phyloP scores from a whole-genome alignment of 192 early-diverging fungal species.

The Backusella parvicylindrica region DNA sequence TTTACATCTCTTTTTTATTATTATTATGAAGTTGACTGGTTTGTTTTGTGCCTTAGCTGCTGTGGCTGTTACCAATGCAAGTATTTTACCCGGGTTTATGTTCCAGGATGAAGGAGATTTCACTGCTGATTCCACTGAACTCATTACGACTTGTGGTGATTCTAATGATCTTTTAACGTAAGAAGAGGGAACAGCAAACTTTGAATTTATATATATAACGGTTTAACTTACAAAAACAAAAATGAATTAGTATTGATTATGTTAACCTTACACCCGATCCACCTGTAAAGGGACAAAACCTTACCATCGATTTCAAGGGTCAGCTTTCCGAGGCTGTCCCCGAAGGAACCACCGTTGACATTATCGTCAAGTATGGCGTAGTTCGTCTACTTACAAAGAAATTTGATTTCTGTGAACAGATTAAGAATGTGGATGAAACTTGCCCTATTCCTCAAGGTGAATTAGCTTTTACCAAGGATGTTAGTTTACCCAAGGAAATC shows the following conservation, averaged over 20 bases:
- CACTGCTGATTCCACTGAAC: conserved; percentile 10
- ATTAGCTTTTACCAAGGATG: conserved; percentile 32
- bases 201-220: no score
- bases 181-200: not conserved
- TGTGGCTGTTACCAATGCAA: not conserved
- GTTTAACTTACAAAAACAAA: no score
- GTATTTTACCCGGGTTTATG: conserved; percentile 10
- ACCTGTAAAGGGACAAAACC: conserved; percentile 41
- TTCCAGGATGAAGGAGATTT: conserved; percentile 1
- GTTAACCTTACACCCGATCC: conserved; percentile 46
- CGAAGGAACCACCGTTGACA: conserved; percentile 38
- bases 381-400: conserved; percentile 44
- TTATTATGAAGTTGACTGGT: not conserved
- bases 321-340: conserved; percentile 35
- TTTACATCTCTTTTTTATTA: not conserved
- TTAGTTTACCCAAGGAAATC: conserved; percentile 55
- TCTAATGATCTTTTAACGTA: conserved; percentile 28
- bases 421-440: conserved; percentile 40
- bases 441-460: conserved; percentile 48
- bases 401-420: conserved; percentile 51
- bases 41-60: not conserved
- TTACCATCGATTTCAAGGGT: conserved; percentile 44
- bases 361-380: conserved; percentile 47
- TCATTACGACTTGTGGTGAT: conserved; percentile 31
- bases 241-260: conserved; percentile 44